Percentiles rank a stretch among this genome's conserved stretches.
Evolutionary conservation across 2,329 filamentous ascomycete genomes (phyloP).

Genomic region (Penicillium sp.): DNA sequence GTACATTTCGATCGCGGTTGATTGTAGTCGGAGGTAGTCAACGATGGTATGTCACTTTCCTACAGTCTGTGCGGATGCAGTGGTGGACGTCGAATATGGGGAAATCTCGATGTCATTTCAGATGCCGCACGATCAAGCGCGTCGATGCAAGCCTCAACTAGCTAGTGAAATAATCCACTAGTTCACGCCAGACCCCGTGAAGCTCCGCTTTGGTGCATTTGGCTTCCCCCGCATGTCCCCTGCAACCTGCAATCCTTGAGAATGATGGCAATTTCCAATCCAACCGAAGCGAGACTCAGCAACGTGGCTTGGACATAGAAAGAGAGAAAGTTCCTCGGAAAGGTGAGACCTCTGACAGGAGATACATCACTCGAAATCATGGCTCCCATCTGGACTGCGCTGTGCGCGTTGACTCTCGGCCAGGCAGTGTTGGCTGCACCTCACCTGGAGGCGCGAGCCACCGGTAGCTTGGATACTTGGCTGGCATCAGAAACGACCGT

Average conservation of each 20-base stretch:
- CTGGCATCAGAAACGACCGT: conserved; percentile 44
- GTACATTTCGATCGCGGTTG: not conserved
- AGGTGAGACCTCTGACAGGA: not conserved
- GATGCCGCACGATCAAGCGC: not conserved
- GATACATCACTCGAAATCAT: conserved; percentile 7
- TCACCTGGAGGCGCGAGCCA: conserved; percentile 17
- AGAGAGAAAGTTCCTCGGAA: not conserved
- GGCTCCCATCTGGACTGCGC: conserved; percentile 20
- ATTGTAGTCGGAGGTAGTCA: not conserved
- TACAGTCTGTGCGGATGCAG: not conserved
- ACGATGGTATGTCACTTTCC: no score
- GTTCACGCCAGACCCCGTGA: not conserved
- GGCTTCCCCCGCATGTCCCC: not conserved
- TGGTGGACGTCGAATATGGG: not conserved
- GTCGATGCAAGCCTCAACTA: not conserved
- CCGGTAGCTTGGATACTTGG: conserved; percentile 23
- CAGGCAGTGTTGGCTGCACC: conserved; percentile 19
- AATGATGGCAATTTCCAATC: not conserved
- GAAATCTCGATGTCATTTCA: not conserved
- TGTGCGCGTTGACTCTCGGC: conserved; percentile 21
- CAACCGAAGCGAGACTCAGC: not conserved
- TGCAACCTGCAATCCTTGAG: not conserved
- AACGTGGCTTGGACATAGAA: conserved; percentile 13
- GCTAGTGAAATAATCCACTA: not conserved
- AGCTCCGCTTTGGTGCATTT: conserved; percentile 7